These are phyloP conservation scores for Amniculicola lignicola DNA, from an alignment of 495 filamentous ascomycete genomes.

Conservation along the genomic window DNA sequence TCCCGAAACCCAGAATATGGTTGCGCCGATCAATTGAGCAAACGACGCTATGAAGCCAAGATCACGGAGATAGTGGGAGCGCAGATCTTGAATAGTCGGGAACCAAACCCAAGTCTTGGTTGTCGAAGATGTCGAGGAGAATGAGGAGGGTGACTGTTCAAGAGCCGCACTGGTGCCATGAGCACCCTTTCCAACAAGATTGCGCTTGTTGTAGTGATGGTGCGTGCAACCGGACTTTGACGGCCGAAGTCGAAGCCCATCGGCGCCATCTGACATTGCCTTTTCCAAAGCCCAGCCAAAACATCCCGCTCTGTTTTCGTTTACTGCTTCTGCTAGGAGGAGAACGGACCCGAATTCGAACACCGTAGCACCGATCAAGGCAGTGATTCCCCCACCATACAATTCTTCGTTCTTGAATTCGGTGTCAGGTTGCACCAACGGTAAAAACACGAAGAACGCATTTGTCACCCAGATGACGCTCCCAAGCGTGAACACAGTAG, in stretches of 20 bases:
- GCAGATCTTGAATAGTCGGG: constrained; percentile 56
- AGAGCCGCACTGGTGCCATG: background rate
- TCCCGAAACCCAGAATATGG: constrained; percentile 67
- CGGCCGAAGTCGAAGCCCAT: constrained; percentile 1
- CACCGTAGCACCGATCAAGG: constrained; percentile 66
- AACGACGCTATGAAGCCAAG: constrained; percentile 66
- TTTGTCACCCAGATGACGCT: constrained; percentile 66
- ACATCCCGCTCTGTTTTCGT: constrained; percentile 62
- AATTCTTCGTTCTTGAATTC: constrained; percentile 55
- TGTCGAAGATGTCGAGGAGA: background rate
- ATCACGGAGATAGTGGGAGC: constrained; percentile 62
- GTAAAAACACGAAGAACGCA: constrained; percentile 65
- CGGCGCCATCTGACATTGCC: constrained; percentile 2
- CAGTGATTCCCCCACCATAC: constrained; percentile 59
- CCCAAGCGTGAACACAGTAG: constrained; percentile 61
- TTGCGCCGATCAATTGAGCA: constrained; percentile 59
- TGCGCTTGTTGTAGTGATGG: constrained; percentile 55
- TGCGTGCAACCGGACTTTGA: constrained; percentile 43
- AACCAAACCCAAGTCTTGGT: constrained; percentile 55
- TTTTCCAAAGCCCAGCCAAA: constrained; percentile 68
- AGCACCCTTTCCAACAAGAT: constrained; percentile 45
- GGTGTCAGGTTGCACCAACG: constrained; percentile 51
- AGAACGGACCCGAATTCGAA: constrained; percentile 66
- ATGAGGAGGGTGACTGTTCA: background rate
- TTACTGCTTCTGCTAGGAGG: constrained; percentile 66